Evolutionary conservation across 1,139 yeast genomes (phyloP).

Genomic region (Lodderomyces pseudojiufengensis): DNA sequence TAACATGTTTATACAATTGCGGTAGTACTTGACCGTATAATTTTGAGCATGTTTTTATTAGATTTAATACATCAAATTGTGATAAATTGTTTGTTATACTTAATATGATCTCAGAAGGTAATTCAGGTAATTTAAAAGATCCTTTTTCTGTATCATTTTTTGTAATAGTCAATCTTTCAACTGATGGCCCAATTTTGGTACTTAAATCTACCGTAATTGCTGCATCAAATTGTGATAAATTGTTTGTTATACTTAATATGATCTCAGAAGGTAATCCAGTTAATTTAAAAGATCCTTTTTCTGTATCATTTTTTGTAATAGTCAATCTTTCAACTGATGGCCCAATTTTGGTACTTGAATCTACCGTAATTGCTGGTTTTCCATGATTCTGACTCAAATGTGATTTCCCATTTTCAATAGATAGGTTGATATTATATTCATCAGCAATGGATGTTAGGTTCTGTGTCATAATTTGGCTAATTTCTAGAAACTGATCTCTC

Average conservation of each 20-base stretch:
- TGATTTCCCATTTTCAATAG: constrained; percentile 26
- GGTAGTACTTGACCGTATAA: constrained; percentile 30
- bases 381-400: constrained; percentile 14
- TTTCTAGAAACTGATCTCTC: too few species aligned
- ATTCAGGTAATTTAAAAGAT: constrained; percentile 17
- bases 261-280: constrained; percentile 38
- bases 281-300: too few species aligned
- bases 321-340: not conserved
- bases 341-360: too few species aligned
- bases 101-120: constrained; percentile 38
- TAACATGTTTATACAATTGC: constrained; percentile 34
- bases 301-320: too few species aligned
- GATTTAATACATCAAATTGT: constrained; percentile 39
- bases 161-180: too few species aligned
- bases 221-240: too few species aligned
- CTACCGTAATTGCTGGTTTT: too few species aligned
- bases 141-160: too few species aligned
- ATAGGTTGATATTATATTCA: constrained; percentile 15
- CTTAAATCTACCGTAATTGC: too few species aligned
- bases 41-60: constrained; percentile 28
- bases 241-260: constrained; percentile 25
- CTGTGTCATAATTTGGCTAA: too few species aligned
- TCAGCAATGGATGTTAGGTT: not conserved
- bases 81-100: constrained; percentile 31
- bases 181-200: too few species aligned